Conservation (phyloP, 23 red algal genomes). For the Gracilaria domingensis region DNA sequence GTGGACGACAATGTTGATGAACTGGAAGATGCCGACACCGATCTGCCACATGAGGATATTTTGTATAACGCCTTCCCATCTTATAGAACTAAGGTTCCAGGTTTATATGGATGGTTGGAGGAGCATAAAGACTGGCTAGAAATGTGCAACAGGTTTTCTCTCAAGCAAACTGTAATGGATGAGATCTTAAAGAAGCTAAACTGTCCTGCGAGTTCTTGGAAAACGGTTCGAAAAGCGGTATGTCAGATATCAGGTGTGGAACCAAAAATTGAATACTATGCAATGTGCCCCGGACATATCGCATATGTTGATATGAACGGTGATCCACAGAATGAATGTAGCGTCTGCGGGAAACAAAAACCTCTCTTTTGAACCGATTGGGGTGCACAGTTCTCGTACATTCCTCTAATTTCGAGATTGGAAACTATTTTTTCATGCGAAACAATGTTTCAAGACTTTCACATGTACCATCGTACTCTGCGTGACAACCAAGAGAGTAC, state of each 20-base stretch:
- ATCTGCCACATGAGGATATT: background rate
- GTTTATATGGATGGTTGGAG: background rate
- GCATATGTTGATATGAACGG: background rate
- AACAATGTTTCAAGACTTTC: background rate
- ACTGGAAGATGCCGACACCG: no score
- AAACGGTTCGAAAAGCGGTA: background rate
- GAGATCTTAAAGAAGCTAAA: background rate
- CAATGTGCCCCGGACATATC: background rate
- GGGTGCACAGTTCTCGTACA: background rate
- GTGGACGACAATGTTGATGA: no score
- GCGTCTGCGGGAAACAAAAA: background rate
- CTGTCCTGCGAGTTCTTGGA: background rate
- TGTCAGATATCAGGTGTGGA: background rate
- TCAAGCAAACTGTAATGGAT: background rate
- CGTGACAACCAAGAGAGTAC: background rate
- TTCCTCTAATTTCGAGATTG: conserved; percentile 15
- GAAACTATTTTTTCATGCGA: background rate
- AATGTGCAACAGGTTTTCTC: background rate
- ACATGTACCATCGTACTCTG: background rate
- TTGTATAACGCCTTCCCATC: background rate
- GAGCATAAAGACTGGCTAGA: background rate
- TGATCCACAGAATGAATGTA: background rate
- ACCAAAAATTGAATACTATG: background rate
- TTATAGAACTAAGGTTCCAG: background rate
- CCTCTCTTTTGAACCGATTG: background rate